Base-by-base conservation (phyloP, 768 basidiomycete species). In the Russula ochroleuca region DNA sequence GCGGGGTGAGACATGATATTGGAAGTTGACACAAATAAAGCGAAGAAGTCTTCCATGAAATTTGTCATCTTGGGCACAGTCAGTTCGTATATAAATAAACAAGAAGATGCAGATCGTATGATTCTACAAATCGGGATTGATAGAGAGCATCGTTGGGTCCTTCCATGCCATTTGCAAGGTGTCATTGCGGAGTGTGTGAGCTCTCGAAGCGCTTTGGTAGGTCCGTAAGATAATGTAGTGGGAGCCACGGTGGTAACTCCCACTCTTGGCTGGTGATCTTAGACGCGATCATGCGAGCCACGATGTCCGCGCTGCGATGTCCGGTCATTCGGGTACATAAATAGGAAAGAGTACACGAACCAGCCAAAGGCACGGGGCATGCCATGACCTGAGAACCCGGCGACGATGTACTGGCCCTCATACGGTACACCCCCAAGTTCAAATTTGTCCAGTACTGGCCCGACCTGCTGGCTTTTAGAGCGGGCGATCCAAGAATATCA, bases 351-450 rank as follows among this genome's bases (percentile, higher is more conserved):
- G 60, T 11, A 37, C 59, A 62, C 80, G 48, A 68, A 87, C 89
- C 88, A 90, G 35, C 81, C 83, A 71, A 81, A 90, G 0, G 86
- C 83, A 5, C 87, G 82, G 5, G 90, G 83, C 88, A 92, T 92
- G 0, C 90, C 91, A 66, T 92, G 90, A 1, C 90, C 90, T 0
- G 83, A 78, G 68, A 83, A 91, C 3, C 89, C 90, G 0, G 85
- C 89, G 8, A 84, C 77, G 15, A 92, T 83, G 69, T 83, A 91
- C 65, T 91, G 89, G 0, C 87, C 86, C 8, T 77, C 68, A 61
- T 78, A 79, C 1, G 69, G 60, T 6, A 57, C 60, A n/a, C 72
- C 62, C 2, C 45, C 54, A 11, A 57, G 57, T 9, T 62, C 59
- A 1, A 66, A 65, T 13, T 69, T 69, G 33, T 72, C 75, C 11